These are phyloP conservation scores for Ogataea saltuana DNA, from an alignment of 805 yeast species.

Conservation along the genomic window DNA sequence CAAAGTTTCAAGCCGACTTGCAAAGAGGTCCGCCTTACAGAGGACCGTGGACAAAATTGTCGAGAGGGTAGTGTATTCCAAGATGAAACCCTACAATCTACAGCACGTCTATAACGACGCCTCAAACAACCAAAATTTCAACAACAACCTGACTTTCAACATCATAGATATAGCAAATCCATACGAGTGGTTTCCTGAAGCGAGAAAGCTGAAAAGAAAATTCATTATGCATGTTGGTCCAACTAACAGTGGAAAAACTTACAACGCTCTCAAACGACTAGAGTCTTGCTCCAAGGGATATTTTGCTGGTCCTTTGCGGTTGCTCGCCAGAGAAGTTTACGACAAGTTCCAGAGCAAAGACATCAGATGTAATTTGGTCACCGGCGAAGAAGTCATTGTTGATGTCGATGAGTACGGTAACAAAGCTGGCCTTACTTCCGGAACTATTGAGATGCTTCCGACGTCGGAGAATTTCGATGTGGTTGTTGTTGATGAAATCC, in stretches of 20 bases:
- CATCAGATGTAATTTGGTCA: conserved; percentile 74
- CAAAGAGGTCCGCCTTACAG: conserved; percentile 12
- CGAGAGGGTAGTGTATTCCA: conserved; percentile 32
- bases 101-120: conserved; percentile 32
- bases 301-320: conserved; percentile 91
- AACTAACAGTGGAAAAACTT: conserved; percentile 94
- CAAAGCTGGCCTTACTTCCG: conserved; percentile 74
- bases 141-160: conserved; percentile 36
- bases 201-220: conserved; percentile 75
- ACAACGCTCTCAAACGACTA: conserved; percentile 71
- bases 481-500: conserved; percentile 93
- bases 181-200: conserved; percentile 80
- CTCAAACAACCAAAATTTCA: conserved; percentile 35
- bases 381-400: conserved; percentile 92
- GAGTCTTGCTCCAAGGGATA: conserved; percentile 71
- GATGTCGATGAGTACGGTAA: conserved; percentile 69
- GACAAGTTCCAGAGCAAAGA: conserved; percentile 73
- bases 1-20: conserved; percentile 1
- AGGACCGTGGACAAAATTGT: conserved; percentile 25
- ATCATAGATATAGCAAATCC: conserved; percentile 56
- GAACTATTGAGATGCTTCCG: conserved; percentile 95
- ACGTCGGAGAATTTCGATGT: conserved; percentile 68
- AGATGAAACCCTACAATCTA: conserved; percentile 33
- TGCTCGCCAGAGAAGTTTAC: conserved; percentile 88
- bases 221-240: conserved; percentile 96